phyloP scores from a whole-genome alignment of 1,284 basidiomycete genomes.

The Puccinia polysora region DNA sequence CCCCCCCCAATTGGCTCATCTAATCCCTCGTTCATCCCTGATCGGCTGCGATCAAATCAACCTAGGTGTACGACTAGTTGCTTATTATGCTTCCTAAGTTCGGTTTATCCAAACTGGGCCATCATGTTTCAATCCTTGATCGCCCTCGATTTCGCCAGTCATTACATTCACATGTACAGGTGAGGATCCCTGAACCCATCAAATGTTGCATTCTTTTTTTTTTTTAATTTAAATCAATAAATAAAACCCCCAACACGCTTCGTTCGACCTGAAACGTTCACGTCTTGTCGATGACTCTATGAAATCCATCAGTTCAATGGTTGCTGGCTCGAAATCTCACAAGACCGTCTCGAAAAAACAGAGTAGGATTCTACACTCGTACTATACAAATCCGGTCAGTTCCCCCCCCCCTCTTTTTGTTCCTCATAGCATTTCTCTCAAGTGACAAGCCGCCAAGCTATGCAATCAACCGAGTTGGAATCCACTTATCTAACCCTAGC shows the following conservation, averaged over 20 bases:
- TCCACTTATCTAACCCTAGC: background rate
- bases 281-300: background rate
- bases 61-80: conserved; percentile 89
- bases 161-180: conserved; percentile 92
- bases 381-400: conserved; percentile 43
- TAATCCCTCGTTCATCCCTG: background rate
- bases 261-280: too few species aligned
- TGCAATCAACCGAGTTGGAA: background rate
- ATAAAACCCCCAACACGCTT: too few species aligned
- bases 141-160: conserved; percentile 92
- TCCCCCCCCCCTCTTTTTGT: background rate
- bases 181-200: conserved; percentile 1
- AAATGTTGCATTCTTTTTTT: background rate
- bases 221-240: background rate
- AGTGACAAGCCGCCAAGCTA: too few species aligned
- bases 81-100: conserved; percentile 86
- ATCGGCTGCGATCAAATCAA: background rate
- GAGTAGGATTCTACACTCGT: conserved; percentile 41
- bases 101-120: conserved; percentile 76
- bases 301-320: conserved; percentile 71
- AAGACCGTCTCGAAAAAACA: conserved; percentile 43
- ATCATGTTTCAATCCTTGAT: conserved; percentile 91
- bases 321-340: conserved; percentile 76
- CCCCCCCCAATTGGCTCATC: background rate
- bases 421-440: too few species aligned